phyloP scores from a whole-genome alignment of 2,329 filamentous ascomycete genomes.

The Trichoderma hamatum region DNA sequence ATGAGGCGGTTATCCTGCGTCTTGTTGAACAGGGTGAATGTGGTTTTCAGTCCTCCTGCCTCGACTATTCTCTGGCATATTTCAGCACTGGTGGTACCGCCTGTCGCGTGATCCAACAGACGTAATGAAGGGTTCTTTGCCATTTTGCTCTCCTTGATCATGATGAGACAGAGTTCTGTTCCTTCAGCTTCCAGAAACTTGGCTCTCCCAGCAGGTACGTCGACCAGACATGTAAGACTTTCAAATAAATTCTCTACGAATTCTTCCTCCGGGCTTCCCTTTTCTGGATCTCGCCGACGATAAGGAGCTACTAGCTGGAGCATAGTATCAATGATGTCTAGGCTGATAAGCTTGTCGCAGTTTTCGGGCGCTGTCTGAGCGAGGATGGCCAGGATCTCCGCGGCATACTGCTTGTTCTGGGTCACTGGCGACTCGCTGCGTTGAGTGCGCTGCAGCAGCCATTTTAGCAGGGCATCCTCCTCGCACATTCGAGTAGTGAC shows the following conservation, averaged over 20 bases:
- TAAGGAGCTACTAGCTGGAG: slow-evolving; percentile 85
- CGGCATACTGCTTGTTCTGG: slow-evolving; percentile 95
- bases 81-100: slow-evolving; percentile 49
- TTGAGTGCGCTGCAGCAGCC: slow-evolving; percentile 76
- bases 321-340: slow-evolving; percentile 76
- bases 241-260: slow-evolving; percentile 95
- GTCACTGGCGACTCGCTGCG: slow-evolving; percentile 67
- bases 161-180: slow-evolving; percentile 86
- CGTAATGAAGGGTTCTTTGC: slow-evolving; percentile 78
- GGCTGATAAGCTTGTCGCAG: slow-evolving; percentile 61
- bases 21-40: slow-evolving; percentile 89
- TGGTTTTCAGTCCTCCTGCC: slow-evolving; percentile 77
- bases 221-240: slow-evolving; percentile 76
- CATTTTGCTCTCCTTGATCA: slow-evolving; percentile 86
- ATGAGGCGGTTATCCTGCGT: slow-evolving; percentile 68
- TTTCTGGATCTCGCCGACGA: slow-evolving; percentile 81
- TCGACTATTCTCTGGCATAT: slow-evolving; percentile 80
- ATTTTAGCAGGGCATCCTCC: slow-evolving; percentile 69
- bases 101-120: slow-evolving; percentile 79
- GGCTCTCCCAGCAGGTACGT: slow-evolving; percentile 72
- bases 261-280: slow-evolving; percentile 88
- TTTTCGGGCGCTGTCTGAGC: slow-evolving; percentile 74
- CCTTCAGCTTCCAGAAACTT: slow-evolving; percentile 91
- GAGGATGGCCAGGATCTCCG: slow-evolving; percentile 88
- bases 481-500: slow-evolving; percentile 73